phyloP scores from a whole-genome alignment of 2,329 filamentous ascomycete genomes.

The Colletotrichum sp. region DNA sequence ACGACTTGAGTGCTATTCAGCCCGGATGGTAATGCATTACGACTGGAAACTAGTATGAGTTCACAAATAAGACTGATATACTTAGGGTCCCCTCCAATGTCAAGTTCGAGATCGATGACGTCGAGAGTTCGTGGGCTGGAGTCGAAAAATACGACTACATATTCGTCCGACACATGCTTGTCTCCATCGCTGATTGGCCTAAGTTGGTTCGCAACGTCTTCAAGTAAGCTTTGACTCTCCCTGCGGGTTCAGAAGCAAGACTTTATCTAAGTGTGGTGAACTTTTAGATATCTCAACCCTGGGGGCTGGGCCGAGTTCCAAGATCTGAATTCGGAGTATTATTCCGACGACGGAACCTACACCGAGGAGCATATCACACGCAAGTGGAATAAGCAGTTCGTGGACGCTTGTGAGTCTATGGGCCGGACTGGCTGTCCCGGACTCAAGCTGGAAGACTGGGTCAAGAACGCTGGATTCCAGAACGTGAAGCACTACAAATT shows the following conservation, averaged over 20 bases:
- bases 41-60: fast-evolving
- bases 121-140: slow-evolving; percentile 28
- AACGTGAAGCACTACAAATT: not conserved
- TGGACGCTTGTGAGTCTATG: not conserved
- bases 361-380: not conserved
- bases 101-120: slow-evolving; percentile 7
- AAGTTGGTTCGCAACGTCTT: slow-evolving; percentile 7
- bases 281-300: not conserved
- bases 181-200: slow-evolving; percentile 22
- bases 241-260: not conserved
- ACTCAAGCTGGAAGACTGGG: not conserved
- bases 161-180: slow-evolving; percentile 25
- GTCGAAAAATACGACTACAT: slow-evolving; percentile 27
- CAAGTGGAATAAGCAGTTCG: not conserved
- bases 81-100: not conserved
- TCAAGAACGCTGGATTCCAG: not conserved
- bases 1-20: not conserved
- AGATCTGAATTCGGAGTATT: not conserved
- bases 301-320: not conserved
- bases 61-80: not conserved
- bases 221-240: not conserved
- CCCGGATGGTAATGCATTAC: not conserved
- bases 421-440: not conserved
- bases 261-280: not conserved
- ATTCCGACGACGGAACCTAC: not conserved